A percentile compares a stretch with the other conserved stretches of the same genome.
Evolutionary conservation across 208 protist species (phyloP).

Genomic region (Trypanosoma melophagium): DNA sequence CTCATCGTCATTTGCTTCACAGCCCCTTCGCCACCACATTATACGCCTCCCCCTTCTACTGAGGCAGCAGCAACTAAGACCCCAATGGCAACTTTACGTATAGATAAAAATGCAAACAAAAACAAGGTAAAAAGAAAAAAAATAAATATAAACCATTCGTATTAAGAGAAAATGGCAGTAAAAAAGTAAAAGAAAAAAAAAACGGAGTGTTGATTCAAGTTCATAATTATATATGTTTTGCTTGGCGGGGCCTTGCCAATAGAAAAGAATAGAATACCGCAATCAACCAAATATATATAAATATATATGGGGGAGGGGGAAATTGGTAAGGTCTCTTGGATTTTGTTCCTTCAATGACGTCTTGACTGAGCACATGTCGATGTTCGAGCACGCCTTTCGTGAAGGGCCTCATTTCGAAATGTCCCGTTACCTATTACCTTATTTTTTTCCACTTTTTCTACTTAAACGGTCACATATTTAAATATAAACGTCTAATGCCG

Average conservation of each 20-base stretch:
- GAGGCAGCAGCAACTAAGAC: not conserved
- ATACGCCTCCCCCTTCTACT: not conserved
- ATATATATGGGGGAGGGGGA: too few relatives aligned
- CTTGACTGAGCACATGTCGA: not conserved
- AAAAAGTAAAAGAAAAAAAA: slow-evolving; percentile 3
- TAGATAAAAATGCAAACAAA: slow-evolving; percentile 21
- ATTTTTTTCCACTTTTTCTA: too few relatives aligned
- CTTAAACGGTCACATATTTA: too few relatives aligned
- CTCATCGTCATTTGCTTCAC: not conserved
- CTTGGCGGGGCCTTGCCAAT: too few relatives aligned
- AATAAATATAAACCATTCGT: slow-evolving; percentile 2
- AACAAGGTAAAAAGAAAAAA: not conserved
- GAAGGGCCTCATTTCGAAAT: not conserved
- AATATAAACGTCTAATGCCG: too few relatives aligned
- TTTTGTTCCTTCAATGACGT: too few relatives aligned
- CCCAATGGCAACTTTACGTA: slow-evolving; percentile 8
- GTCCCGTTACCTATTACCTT: not conserved
- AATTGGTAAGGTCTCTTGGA: too few relatives aligned
- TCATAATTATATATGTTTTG: too few relatives aligned
- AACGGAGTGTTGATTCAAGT: too few relatives aligned
- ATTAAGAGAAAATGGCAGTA: not conserved
- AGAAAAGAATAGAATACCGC: too few relatives aligned
- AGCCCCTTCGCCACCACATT: not conserved
- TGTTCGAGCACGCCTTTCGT: not conserved
- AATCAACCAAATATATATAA: too few relatives aligned